Conservation (phyloP, 2,329 filamentous ascomycete genomes). For the Penicillium brasilianum region DNA sequence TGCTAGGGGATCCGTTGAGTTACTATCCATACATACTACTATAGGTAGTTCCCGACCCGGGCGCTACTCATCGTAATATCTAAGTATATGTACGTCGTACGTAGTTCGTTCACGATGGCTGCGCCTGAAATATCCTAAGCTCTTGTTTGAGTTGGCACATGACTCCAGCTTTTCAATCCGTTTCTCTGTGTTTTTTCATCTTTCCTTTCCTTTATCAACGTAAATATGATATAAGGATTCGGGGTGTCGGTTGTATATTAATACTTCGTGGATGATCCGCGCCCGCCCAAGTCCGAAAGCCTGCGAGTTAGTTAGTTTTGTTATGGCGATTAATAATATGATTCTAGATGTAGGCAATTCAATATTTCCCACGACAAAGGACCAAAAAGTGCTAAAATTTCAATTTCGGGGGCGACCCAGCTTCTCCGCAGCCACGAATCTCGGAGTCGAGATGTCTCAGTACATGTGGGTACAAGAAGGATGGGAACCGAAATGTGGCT, state of each 20-base stretch:
- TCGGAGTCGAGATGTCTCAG: conserved; percentile 22
- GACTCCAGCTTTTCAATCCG: too few species aligned
- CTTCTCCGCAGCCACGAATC: conserved; percentile 13
- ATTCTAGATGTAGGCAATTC: neutral
- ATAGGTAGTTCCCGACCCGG: neutral
- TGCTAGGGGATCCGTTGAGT: too few species aligned
- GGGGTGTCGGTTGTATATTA: too few species aligned
- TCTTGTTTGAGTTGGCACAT: too few species aligned
- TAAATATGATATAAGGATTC: too few species aligned
- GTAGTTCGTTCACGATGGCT: too few species aligned
- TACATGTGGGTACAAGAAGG: neutral
- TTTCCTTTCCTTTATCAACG: too few species aligned
- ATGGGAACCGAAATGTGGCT: conserved; percentile 10
- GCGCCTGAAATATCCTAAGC: too few species aligned
- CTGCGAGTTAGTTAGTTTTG: neutral
- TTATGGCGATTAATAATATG: neutral
- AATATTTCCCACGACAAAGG: neutral
- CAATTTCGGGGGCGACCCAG: neutral
- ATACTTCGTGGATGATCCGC: neutral
- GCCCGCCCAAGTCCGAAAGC: neutral
- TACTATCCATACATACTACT: too few species aligned
- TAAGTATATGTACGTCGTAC: too few species aligned
- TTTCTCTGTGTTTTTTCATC: too few species aligned
- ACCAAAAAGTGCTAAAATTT: neutral
- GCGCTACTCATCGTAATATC: neutral